Evolutionary conservation across 305 asterid genomes (phyloP).

Genomic region (Petunia hybrid): DNA sequence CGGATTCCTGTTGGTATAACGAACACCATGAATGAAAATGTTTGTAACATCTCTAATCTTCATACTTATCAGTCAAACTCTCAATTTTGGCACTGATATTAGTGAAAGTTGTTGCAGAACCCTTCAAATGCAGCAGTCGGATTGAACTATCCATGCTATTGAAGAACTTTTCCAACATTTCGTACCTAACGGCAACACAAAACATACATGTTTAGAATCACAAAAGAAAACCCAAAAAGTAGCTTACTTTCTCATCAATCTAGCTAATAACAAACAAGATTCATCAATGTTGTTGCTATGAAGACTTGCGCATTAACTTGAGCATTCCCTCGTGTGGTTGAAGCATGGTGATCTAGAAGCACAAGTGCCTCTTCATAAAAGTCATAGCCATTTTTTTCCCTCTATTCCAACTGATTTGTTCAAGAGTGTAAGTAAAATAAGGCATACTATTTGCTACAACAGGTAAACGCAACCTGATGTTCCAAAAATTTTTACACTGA

Average conservation of each 20-base stretch:
- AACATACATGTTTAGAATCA: not conserved
- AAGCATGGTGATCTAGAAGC: not conserved
- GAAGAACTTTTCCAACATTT: conserved; percentile 73
- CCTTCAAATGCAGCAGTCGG: conserved; percentile 61
- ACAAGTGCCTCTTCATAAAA: not conserved
- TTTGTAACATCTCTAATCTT: not conserved
- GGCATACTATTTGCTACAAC: too few species aligned
- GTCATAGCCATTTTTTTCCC: not conserved
- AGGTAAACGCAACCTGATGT: too few species aligned
- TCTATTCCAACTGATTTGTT: not conserved
- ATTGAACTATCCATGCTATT: conserved; percentile 77
- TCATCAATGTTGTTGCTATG: too few species aligned
- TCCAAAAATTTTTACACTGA: too few species aligned
- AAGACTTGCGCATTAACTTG: too few species aligned
- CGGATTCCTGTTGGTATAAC: not conserved
- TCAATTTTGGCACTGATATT: conserved; percentile 63
- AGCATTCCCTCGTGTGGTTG: not conserved
- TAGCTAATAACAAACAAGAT: not conserved
- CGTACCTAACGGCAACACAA: conserved; percentile 57
- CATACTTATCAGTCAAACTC: conserved; percentile 74
- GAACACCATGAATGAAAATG: not conserved
- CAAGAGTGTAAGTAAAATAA: not conserved
- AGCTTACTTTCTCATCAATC: not conserved
- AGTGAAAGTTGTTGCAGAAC: conserved; percentile 60
- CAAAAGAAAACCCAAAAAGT: not conserved